A percentile compares a stretch with the other conserved stretches of the same genome.
Conservation (phyloP, 768 basidiomycete species). For the Termitomyces sp. region DNA sequence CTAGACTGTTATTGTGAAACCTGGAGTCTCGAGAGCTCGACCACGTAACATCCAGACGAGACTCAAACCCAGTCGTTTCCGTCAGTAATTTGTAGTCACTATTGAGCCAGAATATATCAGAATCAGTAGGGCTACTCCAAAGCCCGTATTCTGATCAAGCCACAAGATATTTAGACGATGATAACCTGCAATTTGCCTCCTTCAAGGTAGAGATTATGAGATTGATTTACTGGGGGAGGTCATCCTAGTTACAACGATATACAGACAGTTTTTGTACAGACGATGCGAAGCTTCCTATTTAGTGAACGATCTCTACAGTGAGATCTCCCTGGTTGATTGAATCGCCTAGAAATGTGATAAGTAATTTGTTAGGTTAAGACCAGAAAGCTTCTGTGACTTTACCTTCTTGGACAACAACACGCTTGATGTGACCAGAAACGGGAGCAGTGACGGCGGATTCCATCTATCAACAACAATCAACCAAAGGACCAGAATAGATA, state of each 20-base stretch:
- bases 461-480: constrained; percentile 61
- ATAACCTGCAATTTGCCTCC: not conserved
- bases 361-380: not conserved
- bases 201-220: too few relatives aligned
- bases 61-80: too few relatives aligned
- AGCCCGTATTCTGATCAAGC: not conserved
- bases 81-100: too few relatives aligned
- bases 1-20: not conserved
- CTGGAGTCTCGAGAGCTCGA: too few relatives aligned
- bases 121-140: too few relatives aligned
- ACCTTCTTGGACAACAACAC: constrained; percentile 90
- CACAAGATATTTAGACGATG: not conserved
- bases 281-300: not conserved
- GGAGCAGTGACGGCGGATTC: constrained; percentile 96
- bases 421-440: constrained; percentile 94
- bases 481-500: constrained; percentile 2
- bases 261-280: constrained; percentile 2
- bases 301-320: constrained; percentile 77
- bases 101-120: not conserved
- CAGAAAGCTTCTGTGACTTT: constrained; percentile 17
- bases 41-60: too few relatives aligned
- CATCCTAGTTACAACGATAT: constrained; percentile 4
- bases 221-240: not conserved
- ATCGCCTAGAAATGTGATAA: constrained; percentile 56
- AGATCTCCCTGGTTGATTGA: constrained; percentile 94